These are phyloP conservation scores for Dactylonectria estremocensis DNA, from an alignment of 2,329 filamentous ascomycete species.

Conservation along the genomic window DNA sequence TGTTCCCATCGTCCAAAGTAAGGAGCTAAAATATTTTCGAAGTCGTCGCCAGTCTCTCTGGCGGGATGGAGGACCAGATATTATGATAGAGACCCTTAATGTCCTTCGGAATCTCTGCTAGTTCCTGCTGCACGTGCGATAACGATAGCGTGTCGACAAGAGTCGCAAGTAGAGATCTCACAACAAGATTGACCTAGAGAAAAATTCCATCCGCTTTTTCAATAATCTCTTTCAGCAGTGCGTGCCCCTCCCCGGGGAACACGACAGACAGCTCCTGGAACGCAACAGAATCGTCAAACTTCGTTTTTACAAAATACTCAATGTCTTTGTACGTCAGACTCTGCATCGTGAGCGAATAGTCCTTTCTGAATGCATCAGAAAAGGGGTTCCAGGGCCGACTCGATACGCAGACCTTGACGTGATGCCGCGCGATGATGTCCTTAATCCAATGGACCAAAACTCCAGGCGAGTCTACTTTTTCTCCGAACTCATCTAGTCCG, in stretches of 20 bases:
- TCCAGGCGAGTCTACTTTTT: not conserved
- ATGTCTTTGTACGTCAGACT: not conserved
- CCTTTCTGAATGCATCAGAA: constrained; percentile 1
- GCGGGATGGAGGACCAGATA: constrained; percentile 1
- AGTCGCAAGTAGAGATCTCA: not conserved
- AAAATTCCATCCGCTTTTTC: constrained; percentile 1
- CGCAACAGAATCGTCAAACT: not conserved
- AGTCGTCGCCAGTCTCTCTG: not conserved
- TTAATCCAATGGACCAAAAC: not conserved
- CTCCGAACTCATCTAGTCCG: constrained; percentile 10
- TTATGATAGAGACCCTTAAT: not conserved
- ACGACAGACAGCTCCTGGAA: not conserved
- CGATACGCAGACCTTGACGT: constrained; percentile 8
- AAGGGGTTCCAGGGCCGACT: constrained; percentile 9
- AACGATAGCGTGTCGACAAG: not conserved
- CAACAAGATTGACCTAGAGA: constrained; percentile 6
- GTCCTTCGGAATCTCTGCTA: not conserved
- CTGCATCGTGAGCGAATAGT: constrained; percentile 5
- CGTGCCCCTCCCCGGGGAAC: not conserved
- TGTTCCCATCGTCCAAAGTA: not conserved
- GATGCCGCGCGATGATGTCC: not conserved
- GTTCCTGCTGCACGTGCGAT: not conserved
- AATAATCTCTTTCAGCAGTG: not conserved
- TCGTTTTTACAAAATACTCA: not conserved
- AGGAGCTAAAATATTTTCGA: not conserved